phyloP scores from a whole-genome alignment of 2,329 filamentous ascomycete genomes.

The Atkinsonella texensis region DNA sequence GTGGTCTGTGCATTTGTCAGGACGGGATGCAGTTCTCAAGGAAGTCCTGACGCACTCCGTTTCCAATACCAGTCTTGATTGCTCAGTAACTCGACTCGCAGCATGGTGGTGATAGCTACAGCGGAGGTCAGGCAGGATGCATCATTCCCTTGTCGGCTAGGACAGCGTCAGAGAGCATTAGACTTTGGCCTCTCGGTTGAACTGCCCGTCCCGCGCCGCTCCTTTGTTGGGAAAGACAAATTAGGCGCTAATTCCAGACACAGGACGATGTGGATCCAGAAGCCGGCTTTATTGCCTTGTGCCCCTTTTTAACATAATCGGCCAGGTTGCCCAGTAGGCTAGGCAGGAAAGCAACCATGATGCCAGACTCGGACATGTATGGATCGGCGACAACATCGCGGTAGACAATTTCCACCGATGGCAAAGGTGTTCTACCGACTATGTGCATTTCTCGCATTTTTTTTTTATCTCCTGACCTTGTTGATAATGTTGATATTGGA shows the following conservation, averaged over 20 bases:
- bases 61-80: not conserved
- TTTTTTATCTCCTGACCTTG: not conserved
- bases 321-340: too few species aligned
- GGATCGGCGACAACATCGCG: too few species aligned
- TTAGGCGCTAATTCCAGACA: not conserved
- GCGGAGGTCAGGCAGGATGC: not conserved
- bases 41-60: not conserved
- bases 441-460: not conserved
- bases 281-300: not conserved
- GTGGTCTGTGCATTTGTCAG: conserved; percentile 5
- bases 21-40: not conserved
- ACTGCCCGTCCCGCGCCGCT: conserved; percentile 7
- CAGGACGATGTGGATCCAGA: not conserved
- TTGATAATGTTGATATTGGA: not conserved
- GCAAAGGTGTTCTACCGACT: too few species aligned
- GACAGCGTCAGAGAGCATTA: not conserved
- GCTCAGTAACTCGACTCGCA: not conserved
- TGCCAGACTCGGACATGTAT: too few species aligned
- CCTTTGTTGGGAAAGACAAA: not conserved
- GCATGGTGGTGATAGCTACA: not conserved
- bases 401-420: too few species aligned
- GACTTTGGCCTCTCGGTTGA: conserved; percentile 2
- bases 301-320: not conserved
- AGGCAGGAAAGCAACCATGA: too few species aligned
- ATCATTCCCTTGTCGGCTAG: not conserved